Conservation (phyloP, 305 asterid genomes). For the Rubia balearica region DNA sequence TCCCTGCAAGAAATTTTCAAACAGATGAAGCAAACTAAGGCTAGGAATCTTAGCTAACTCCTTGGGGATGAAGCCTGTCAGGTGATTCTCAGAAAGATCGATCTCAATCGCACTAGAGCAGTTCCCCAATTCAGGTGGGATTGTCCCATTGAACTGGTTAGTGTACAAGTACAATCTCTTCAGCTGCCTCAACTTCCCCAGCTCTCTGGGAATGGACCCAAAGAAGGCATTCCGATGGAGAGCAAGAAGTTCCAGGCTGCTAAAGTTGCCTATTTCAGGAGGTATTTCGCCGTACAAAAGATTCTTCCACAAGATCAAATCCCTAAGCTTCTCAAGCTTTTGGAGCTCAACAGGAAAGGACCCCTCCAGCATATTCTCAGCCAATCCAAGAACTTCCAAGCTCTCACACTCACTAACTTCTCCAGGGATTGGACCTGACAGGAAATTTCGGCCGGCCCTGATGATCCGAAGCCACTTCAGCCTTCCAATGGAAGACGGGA, state of each 20-base stretch:
- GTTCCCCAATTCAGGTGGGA: conserved; percentile 59
- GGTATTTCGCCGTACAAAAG: conserved; percentile 64
- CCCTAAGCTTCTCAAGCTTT: conserved; percentile 40
- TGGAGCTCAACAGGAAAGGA: conserved; percentile 59
- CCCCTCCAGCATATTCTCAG: conserved; percentile 69
- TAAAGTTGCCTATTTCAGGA: conserved; percentile 67
- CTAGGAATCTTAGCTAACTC: conserved; percentile 36
- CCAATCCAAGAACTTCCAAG: conserved; percentile 59
- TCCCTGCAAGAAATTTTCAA: conserved; percentile 62
- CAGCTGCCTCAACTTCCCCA: conserved; percentile 47
- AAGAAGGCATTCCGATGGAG: conserved; percentile 52
- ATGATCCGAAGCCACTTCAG: conserved; percentile 56
- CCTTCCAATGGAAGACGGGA: conserved; percentile 56
- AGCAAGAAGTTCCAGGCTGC: conserved; percentile 63
- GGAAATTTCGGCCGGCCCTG: conserved; percentile 58
- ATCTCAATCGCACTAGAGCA: conserved; percentile 58
- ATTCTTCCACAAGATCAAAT: conserved; percentile 66
- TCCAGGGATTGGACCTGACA: conserved; percentile 62
- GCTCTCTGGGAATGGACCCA: conserved; percentile 60
- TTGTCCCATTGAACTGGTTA: conserved; percentile 61
- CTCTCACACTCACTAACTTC: conserved; percentile 61
- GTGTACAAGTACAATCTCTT: conserved; percentile 59
- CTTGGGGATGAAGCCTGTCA: conserved; percentile 56
- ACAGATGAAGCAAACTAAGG: conserved; percentile 67
- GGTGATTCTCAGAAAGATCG: conserved; percentile 72